Base-by-base conservation (phyloP, 805 yeast genomes). In the Starmerella vaccinii region DNA sequence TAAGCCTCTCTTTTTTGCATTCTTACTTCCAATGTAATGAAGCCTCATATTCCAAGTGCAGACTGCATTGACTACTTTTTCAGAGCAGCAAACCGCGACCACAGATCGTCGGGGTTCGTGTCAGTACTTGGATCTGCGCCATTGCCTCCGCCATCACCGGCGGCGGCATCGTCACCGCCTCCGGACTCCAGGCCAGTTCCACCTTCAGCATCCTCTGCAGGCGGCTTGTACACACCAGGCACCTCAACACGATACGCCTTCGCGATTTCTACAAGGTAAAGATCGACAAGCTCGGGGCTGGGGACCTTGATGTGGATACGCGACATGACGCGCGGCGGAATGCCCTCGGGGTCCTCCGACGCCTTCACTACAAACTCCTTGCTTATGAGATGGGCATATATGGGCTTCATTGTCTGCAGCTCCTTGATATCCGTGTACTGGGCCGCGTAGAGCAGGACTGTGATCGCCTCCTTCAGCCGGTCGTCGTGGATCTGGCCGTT, bases 241-340 rank as follows among this genome's bases (percentile, higher is more conserved):
- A 78, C 88, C 1, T 87, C 83, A 0, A 81, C 92, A 21, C 75
- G 73, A 61, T 88, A 87, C 0, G 95, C 84, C 47, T 72, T 72
- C 1, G 95, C 95, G 54, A 87, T 87, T 61, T 87, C 96, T 49
- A 75, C 70, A 54, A 88, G 69, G 60, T 88, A 88, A 52, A 84
- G 65, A 15, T 74, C 72, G 1, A 87, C 92, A 49, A 87, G 70
- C 22, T 73, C 78, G 39, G 71, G 73, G 4, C 74, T 65, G 1
- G 95, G 95, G 5, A 92, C 79, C 48, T 75, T 77, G 3, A 81
- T 76, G 16, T 75, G 70, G 51, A 92, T 80, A 54, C 88, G 68
- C 40, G 72, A 73, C 15, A 75, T 59, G 5, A 87, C 76, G 61
- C 81, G 82, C n/a, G 74, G 78, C 0, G 94, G 89, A 2, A 87